Percentiles rank a stretch among this genome's conserved stretches.
These are phyloP conservation scores for Kwoniella botswanensis DNA, from an alignment of 768 basidiomycete genomes.

Conservation along the genomic window DNA sequence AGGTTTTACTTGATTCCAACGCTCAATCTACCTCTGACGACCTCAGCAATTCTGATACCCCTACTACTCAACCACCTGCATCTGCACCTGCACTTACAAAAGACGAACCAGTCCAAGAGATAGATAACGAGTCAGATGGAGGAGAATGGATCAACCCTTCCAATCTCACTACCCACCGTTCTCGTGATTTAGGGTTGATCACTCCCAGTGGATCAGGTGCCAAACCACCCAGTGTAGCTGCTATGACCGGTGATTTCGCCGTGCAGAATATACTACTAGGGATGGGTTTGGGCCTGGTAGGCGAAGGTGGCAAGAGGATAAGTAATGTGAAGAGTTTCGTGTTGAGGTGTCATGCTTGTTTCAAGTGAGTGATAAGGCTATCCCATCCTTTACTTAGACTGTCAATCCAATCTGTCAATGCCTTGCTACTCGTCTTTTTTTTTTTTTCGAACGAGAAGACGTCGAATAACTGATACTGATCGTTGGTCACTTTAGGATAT, in stretches of 20 bases:
- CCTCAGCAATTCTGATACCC: not conserved
- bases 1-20: constrained; percentile 29
- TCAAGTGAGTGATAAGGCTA: constrained; percentile 74
- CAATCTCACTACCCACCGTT: constrained; percentile 85
- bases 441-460: not conserved
- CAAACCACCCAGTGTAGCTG: constrained; percentile 69
- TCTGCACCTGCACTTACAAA: not conserved
- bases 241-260: constrained; percentile 98
- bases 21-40: not conserved
- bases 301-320: constrained; percentile 87
- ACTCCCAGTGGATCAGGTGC: constrained; percentile 61
- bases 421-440: not conserved
- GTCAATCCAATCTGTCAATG: too few species aligned
- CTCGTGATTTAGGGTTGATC: constrained; percentile 79
- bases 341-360: constrained; percentile 95
- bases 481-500: constrained; percentile 67
- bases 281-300: constrained; percentile 87
- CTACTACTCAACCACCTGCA: not conserved
- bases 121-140: constrained; percentile 64
- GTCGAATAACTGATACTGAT: too few species aligned
- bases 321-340: constrained; percentile 94
- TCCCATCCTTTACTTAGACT: not conserved
- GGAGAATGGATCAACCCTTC: constrained; percentile 97
- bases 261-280: constrained; percentile 98
- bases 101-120: constrained; percentile 23